Evolutionary conservation across 495 filamentous ascomycete genomes (phyloP), one percentile per base, ranked within the genome.

Genomic region (Aspergillus avenaceus): DNA sequence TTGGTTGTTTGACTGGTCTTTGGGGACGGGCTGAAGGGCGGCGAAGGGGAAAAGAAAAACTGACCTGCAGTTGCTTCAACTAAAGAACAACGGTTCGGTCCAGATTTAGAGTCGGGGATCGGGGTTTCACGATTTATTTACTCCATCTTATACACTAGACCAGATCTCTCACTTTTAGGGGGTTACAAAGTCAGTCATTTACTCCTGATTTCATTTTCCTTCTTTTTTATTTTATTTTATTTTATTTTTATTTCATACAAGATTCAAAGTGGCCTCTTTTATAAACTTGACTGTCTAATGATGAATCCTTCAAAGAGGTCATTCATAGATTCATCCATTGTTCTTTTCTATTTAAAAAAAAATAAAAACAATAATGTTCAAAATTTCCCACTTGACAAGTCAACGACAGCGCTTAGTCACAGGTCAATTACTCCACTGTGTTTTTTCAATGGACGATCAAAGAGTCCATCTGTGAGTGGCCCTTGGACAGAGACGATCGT

Each of bases 1-100:
- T 45, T 45, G 42, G 42, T 28, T 45, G n/a, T n/a, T n/a, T n/a
- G 42, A 26, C 34, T 38, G 34, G 34, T 19, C 18, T 21, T 38
- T 14, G 34, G 21, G 16, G 14, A 18, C 34, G 18, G 40, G 40
- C 24, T 6, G 40, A 26, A 13, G 40, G 40, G 24, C 40, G 24
- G 24, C 40, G 40, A 42, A 19, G 24, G 40, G 26, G 26, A 42
- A 42, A 42, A 42, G 26, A 42, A 42, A 42, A 41, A 21, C 19
- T 24, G 34, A 38, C 34, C 13, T 38, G 32, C 32, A 36, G 32
- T 18, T 38, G 34, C 34, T 38, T 38, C 34, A 36, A 5, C 4
- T n/a, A 3, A 21, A n/a, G 34, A 38, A 38, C 34, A 38, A 38
- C 34, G 34, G 34, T 38, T 38, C 34, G 34, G 34, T 38, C 34